phyloP scores from a whole-genome alignment of 164 flowering plant genomes.

The Vitis rotundifolia region DNA sequence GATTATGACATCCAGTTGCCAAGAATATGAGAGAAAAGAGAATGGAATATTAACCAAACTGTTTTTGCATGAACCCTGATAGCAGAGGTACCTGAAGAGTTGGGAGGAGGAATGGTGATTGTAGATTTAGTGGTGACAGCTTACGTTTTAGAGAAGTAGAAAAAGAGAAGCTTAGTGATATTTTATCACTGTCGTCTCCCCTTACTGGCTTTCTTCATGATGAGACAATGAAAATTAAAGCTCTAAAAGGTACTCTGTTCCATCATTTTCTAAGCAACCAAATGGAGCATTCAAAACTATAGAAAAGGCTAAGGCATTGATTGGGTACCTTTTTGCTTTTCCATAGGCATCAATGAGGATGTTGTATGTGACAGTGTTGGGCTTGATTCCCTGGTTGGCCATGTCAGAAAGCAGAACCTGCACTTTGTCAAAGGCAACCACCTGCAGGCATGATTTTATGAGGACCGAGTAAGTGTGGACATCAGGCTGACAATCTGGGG shows the following conservation, averaged over 20 bases:
- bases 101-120: too few relatives aligned
- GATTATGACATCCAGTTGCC: conserved; percentile 10
- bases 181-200: too few relatives aligned
- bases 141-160: too few relatives aligned
- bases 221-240: background rate
- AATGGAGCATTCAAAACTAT: conserved; percentile 9
- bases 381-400: conserved; percentile 61
- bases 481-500: conserved; percentile 69
- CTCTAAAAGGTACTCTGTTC: background rate
- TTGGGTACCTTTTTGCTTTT: conserved; percentile 67
- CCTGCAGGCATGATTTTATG: conserved; percentile 84
- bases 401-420: conserved; percentile 70
- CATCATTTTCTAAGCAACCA: conserved; percentile 12
- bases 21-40: background rate
- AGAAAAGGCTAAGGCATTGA: background rate
- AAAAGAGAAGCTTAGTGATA: too few relatives aligned
- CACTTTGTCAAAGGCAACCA: conserved; percentile 60
- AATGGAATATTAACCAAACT: background rate
- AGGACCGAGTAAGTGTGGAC: conserved; percentile 84
- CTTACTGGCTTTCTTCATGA: background rate
- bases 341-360: conserved; percentile 93
- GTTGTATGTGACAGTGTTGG: conserved; percentile 80
- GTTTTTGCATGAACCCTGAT: too few relatives aligned
- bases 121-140: background rate
- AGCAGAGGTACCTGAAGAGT: too few relatives aligned